Percentiles rank a stretch among this genome's conserved stretches.
These are phyloP conservation scores for Basidioascus undulatus DNA, from an alignment of 768 basidiomycete species.

Conservation along the genomic window DNA sequence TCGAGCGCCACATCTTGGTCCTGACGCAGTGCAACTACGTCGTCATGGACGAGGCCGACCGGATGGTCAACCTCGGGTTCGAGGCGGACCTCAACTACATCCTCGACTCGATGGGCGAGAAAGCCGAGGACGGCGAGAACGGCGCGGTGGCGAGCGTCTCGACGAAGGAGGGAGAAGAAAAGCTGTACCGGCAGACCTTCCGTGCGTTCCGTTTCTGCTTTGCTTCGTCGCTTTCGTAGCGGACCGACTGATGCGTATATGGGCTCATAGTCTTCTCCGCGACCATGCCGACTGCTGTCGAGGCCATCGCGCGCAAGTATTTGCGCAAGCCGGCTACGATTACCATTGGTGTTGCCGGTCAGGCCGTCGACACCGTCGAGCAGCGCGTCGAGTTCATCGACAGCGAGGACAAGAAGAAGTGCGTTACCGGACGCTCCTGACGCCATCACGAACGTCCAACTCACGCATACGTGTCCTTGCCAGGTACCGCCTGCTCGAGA, in stretches of 20 bases:
- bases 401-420: constrained; percentile 95
- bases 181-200: constrained; percentile 12
- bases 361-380: constrained; percentile 94
- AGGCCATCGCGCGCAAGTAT: constrained; percentile 64
- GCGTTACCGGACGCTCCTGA: constrained; percentile 14
- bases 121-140: constrained; percentile 4
- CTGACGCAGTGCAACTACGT: constrained; percentile 92
- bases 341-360: constrained; percentile 92
- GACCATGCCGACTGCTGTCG: constrained; percentile 25
- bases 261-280: constrained; percentile 45
- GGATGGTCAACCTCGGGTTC: constrained; percentile 96
- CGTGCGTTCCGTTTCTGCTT: background rate
- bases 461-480: background rate
- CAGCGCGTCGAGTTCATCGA: constrained; percentile 80
- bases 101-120: constrained; percentile 63
- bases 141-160: constrained; percentile 1
- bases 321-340: constrained; percentile 77
- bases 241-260: too few relatives aligned
- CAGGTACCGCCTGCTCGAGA: constrained; percentile 67
- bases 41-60: constrained; percentile 98
- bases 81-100: constrained; percentile 86
- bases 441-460: too few relatives aligned
- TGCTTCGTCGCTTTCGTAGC: too few relatives aligned
- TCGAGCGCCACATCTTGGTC: constrained; percentile 85
- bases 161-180: too few relatives aligned